These are phyloP conservation scores for Arachis stenosperma DNA, from an alignment of 306 rosid genomes.

Conservation along the genomic window DNA sequence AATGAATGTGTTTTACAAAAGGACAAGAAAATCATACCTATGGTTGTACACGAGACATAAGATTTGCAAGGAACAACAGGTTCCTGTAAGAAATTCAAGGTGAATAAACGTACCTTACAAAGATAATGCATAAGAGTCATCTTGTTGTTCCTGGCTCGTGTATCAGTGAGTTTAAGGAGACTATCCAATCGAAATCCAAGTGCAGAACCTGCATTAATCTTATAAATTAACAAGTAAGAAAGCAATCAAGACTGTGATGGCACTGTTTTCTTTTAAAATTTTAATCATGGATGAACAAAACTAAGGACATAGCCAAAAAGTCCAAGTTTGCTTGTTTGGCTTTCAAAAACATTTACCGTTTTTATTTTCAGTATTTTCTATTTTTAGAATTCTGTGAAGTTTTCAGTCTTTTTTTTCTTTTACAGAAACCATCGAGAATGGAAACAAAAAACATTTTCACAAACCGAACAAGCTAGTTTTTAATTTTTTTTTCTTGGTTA, in stretches of 20 bases:
- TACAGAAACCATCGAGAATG: too few species aligned
- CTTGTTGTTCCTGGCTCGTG: constrained; percentile 86
- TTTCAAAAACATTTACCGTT: too few species aligned
- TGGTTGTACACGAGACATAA: neutral
- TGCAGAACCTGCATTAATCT: constrained; percentile 73
- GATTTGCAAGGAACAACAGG: constrained; percentile 1
- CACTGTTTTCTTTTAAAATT: constrained; percentile 14
- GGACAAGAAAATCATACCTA: constrained; percentile 11
- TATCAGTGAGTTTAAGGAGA: constrained; percentile 93
- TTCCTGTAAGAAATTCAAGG: constrained; percentile 21
- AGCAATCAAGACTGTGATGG: constrained; percentile 26
- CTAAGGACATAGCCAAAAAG: constrained; percentile 11
- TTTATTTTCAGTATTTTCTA: too few species aligned
- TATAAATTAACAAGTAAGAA: constrained; percentile 31
- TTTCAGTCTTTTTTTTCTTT: too few species aligned
- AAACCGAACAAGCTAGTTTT: too few species aligned
- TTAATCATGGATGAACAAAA: constrained; percentile 2
- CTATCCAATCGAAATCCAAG: constrained; percentile 98
- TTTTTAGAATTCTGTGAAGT: too few species aligned
- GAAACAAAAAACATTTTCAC: too few species aligned
- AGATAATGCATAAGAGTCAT: constrained; percentile 99
- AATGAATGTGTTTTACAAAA: constrained; percentile 1
- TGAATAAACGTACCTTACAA: constrained; percentile 71
- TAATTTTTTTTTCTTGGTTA: neutral
- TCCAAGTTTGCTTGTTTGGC: neutral